These are phyloP conservation scores for Sclerotinia subarctica DNA, from an alignment of 2,329 filamentous ascomycete genomes.

Conservation along the genomic window DNA sequence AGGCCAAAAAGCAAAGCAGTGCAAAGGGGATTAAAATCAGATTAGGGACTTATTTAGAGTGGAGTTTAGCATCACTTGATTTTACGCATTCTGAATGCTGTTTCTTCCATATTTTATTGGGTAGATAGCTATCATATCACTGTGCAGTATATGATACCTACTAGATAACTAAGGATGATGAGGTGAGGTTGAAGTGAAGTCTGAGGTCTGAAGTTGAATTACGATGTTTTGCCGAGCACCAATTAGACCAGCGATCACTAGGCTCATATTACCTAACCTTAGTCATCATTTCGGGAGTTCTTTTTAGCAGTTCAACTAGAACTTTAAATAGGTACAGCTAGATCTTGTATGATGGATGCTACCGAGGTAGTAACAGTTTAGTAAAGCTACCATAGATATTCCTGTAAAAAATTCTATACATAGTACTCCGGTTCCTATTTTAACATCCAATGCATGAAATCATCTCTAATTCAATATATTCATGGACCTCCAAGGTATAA, in stretches of 20 bases:
- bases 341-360: too few relatives aligned
- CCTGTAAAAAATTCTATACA: too few relatives aligned
- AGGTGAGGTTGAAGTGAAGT: slow-evolving; percentile 3
- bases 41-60: background rate
- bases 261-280: background rate
- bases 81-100: too few relatives aligned
- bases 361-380: too few relatives aligned
- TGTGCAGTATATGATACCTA: background rate
- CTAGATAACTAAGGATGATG: background rate
- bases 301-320: too few relatives aligned
- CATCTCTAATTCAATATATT: too few relatives aligned
- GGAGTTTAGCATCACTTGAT: background rate
- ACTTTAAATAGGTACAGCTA: too few relatives aligned
- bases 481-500: background rate
- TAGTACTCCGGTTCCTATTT: too few relatives aligned
- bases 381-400: too few relatives aligned
- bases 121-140: background rate
- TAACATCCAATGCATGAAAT: too few relatives aligned
- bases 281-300: background rate
- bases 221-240: background rate
- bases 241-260: background rate
- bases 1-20: background rate
- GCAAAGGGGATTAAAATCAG: background rate
- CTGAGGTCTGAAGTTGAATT: background rate
- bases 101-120: background rate